Conservation (phyloP, 2,329 filamentous ascomycete genomes). For the Botryotinia globosa region DNA sequence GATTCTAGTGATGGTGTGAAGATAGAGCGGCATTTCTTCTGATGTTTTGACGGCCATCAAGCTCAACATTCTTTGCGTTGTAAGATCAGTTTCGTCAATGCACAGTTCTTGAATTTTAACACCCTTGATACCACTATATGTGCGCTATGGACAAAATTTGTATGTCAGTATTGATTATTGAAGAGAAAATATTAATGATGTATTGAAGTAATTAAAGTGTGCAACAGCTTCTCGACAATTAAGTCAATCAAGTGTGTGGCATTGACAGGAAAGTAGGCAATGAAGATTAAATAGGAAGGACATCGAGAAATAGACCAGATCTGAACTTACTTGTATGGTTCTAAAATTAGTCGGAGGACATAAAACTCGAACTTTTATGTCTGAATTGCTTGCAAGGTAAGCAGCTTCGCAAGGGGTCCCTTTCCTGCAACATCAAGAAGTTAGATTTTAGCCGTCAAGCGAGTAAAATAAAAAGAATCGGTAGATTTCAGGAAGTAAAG, state of each 20-base stretch:
- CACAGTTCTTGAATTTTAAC: not conserved
- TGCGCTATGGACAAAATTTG: not conserved
- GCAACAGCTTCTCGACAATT: not conserved
- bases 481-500: not conserved
- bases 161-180: not conserved
- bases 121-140: not conserved
- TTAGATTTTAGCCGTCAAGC: not conserved
- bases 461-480: not conserved
- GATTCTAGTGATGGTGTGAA: constrained; percentile 47
- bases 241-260: not conserved
- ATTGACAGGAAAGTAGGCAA: not conserved
- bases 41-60: constrained; percentile 48
- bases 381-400: constrained; percentile 46
- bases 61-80: constrained; percentile 50
- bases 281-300: not conserved
- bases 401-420: constrained; percentile 52
- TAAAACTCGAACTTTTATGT: constrained; percentile 49
- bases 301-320: not conserved
- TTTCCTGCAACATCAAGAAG: not conserved
- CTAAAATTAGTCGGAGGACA: constrained; percentile 49
- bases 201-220: not conserved
- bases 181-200: not conserved
- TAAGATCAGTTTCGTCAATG: constrained; percentile 48
- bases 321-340: constrained; percentile 39
- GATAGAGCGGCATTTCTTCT: constrained; percentile 49